Conservation (phyloP, 768 basidiomycete species). For the Amanita pseudoporphyria region DNA sequence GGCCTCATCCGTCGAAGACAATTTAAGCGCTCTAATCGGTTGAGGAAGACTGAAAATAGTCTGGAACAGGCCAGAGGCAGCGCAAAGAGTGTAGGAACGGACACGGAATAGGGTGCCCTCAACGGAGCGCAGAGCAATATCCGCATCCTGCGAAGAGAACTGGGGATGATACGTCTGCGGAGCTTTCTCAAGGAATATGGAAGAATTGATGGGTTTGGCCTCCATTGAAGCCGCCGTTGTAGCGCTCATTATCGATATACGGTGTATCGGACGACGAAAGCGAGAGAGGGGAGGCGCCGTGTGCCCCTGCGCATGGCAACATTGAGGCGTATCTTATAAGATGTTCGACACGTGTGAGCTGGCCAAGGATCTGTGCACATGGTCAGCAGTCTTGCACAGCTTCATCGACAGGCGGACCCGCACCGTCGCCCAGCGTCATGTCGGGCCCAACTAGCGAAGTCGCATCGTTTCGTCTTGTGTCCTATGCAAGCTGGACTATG, state of each 20-base stretch:
- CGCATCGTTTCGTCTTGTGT: no score
- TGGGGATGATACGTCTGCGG: slow-evolving; percentile 7
- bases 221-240: no score
- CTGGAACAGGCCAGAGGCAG: slow-evolving; percentile 42
- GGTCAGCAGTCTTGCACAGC: no score
- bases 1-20: slow-evolving; percentile 5
- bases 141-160: slow-evolving; percentile 12
- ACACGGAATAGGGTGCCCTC: slow-evolving; percentile 33
- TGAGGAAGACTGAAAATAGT: slow-evolving; percentile 42
- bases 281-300: no score
- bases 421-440: no score
- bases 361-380: not conserved
- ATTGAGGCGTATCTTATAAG: not conserved
- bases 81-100: slow-evolving; percentile 38
- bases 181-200: not conserved
- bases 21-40: slow-evolving; percentile 9
- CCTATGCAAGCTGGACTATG: no score
- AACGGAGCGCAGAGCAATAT: slow-evolving; percentile 17
- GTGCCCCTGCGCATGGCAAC: not conserved
- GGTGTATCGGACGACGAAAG: not conserved
- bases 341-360: not conserved
- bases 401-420: no score
- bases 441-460: no score
- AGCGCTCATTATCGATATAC: not conserved
- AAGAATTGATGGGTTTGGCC: not conserved